Evolutionary conservation across 495 filamentous ascomycete genomes (phyloP), one percentile per base, ranked within the genome.

Genomic region (Aspergillus steynii): DNA sequence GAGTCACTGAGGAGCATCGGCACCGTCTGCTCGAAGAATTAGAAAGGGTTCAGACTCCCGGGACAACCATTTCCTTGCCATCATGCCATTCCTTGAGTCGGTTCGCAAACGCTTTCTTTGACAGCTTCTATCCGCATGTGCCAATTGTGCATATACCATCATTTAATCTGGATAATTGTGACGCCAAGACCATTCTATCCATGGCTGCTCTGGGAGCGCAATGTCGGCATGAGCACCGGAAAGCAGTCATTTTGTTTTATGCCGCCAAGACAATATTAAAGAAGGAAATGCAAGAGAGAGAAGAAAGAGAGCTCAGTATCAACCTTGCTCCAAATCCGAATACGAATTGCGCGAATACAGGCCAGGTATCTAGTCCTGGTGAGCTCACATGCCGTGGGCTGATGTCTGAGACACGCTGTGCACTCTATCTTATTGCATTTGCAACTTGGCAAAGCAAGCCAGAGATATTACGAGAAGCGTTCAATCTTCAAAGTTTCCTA

Each of bases 131-230:
- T 47, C 61, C 59, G 0, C 65, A 70, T 61, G 34, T 75, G 8
- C 68, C 71, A 2, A 57, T 75, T 14, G 50, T 74, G 12, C 74
- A 77, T 25, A 46, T 64, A 1, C 63, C 71, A 10, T 70, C 74
- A 5, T 74, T 74, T 48, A 60, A 34, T 1, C 46, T 65, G 2
- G 59, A 65, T 2, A 29, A 71, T 4, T 64, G 45, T 49, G 59
- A 64, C 2, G 50, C 63, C 7, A 69, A 72, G 25, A 25, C 71
- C 0, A 31, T 70, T 14, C 52, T 73, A 12, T 67, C 64, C 25
- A 70, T 74, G 65, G 62, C 62, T 31, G 71, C 72, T 0, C 46
- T 65, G 2, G 74, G 74, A 0, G 63, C 72, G 9, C 60, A 65
- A 55, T 65, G 55, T 47, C 57, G 64, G 4, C 56, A 65, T 50